Evolutionary conservation across 495 filamentous ascomycete species (phyloP), one percentile per base, ranked within the genome.

Genomic region (Penicillium manginii): DNA sequence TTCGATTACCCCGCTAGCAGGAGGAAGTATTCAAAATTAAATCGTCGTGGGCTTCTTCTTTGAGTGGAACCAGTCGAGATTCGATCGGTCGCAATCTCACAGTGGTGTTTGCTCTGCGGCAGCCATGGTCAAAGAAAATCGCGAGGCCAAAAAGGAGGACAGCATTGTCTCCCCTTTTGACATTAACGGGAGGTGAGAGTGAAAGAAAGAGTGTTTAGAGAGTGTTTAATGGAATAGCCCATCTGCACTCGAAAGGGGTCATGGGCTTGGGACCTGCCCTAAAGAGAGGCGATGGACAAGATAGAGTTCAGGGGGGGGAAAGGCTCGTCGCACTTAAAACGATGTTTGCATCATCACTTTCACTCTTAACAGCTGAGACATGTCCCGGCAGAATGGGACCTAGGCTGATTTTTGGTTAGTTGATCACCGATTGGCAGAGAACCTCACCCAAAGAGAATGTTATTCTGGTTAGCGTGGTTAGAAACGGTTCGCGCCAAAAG

Each of bases 221-320:
- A 29, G 26, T 29, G 26, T 29, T 29, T 29, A 4, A n/a, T 37
- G 7, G 14, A 37, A 37, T 37, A 37, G 35, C 11, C 11, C 15
- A 37, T n/a, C 11, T 37, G 11, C 35, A 43, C 40, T 19, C 11
- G 4, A 37, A 37, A 37, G 35, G 40, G 40, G 40, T 9, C 40
- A 17, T 18, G 17, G 40, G 15, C 15, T 7, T 17, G 11, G 12
- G 15, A 43, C 40, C 15, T 43, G 39, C 40, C 26, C 40, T 43
- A 43, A 43, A 43, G 17, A 43, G 40, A 43, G n/a, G 40, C 40
- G 40, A 43, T 43, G 14, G 40, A 17, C 40, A n/a, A 43, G 19
- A 43, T 19, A 43, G 40, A 43, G n/a, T 43, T 43, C 17, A 17
- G 17, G 40, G 35, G 40, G 40, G 40, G 7, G 39, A 43, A n/a